Conservation (phyloP, 768 basidiomycete genomes). For the Tylopilus intermedius region DNA sequence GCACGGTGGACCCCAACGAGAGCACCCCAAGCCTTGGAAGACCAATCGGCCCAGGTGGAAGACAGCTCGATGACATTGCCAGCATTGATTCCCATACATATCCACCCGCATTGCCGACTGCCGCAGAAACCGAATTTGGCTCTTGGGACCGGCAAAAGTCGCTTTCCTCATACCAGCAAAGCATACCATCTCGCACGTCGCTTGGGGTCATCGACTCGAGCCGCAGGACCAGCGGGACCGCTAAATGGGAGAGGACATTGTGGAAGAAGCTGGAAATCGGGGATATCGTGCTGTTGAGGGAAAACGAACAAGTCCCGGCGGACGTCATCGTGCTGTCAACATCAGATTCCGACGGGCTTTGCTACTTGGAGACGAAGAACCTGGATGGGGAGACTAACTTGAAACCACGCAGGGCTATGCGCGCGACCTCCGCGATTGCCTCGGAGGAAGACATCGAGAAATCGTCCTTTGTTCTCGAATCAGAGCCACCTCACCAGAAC, state of each 20-base stretch:
- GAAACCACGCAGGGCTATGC: conserved; percentile 76
- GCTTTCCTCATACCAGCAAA: conserved; percentile 49
- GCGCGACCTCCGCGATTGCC: conserved; percentile 66
- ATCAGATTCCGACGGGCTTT: conserved; percentile 85
- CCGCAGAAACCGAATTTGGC: conserved; percentile 30
- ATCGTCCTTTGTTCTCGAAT: conserved; percentile 82
- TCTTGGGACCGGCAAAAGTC: conserved; percentile 38
- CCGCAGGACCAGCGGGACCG: conserved; percentile 60
- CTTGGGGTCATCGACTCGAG: conserved; percentile 80
- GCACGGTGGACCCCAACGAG: conserved; percentile 40
- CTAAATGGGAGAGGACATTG: conserved; percentile 89
- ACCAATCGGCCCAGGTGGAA: conserved; percentile 40
- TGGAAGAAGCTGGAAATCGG: conserved; percentile 99
- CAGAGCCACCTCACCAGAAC: conserved; percentile 91
- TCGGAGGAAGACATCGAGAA: conserved; percentile 91
- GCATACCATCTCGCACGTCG: conserved; percentile 50
- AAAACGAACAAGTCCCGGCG: conserved; percentile 95
- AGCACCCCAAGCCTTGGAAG: conserved; percentile 39
- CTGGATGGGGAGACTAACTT: conserved; percentile 96
- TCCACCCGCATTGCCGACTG: conserved; percentile 41
- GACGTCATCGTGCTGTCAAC: conserved; percentile 92
- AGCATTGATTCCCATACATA: conserved; percentile 65
- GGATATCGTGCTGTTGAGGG: conserved; percentile 85
- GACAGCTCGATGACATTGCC: conserved; percentile 61
- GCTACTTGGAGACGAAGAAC: conserved; percentile 98